A percentile compares a stretch with the other conserved stretches of the same genome.
These are phyloP conservation scores for Trichothecium roseum DNA, from an alignment of 2,329 filamentous ascomycete species.

Conservation along the genomic window DNA sequence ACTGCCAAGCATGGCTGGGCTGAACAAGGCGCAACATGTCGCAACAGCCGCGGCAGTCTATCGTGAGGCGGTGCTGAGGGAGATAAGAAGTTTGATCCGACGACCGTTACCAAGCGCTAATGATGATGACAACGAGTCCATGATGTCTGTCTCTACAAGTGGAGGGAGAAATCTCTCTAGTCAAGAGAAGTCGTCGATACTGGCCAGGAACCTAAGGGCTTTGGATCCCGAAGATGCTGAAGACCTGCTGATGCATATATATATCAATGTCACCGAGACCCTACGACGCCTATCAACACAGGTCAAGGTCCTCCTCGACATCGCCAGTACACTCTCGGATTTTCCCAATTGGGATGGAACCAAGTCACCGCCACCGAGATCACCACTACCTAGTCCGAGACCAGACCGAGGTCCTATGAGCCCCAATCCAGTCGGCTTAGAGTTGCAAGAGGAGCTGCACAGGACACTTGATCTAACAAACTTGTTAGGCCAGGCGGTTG, in stretches of 20 bases:
- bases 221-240: conserved; percentile 80
- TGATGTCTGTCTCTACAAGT: conserved; percentile 74
- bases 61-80: conserved; percentile 71
- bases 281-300: conserved; percentile 78
- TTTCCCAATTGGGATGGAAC: conserved; percentile 25
- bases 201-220: conserved; percentile 79
- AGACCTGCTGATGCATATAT: conserved; percentile 69
- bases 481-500: conserved; percentile 68
- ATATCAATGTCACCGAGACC: conserved; percentile 79
- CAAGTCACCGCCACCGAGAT: conserved; percentile 37
- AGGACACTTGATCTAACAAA: conserved; percentile 68
- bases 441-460: conserved; percentile 65
- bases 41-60: conserved; percentile 74
- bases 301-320: conserved; percentile 88
- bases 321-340: conserved; percentile 64
- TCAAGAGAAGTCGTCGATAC: conserved; percentile 80
- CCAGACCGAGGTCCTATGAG: conserved; percentile 17
- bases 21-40: conserved; percentile 74
- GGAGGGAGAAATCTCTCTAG: conserved; percentile 60
- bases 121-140: conserved; percentile 87
- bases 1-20: conserved; percentile 59
- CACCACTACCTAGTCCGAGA: conserved; percentile 42
- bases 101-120: conserved; percentile 81
- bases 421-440: conserved; percentile 20
- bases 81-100: conserved; percentile 78